phyloP scores from a whole-genome alignment of 2,329 filamentous ascomycete genomes.

The Colletotrichum zoysiae region DNA sequence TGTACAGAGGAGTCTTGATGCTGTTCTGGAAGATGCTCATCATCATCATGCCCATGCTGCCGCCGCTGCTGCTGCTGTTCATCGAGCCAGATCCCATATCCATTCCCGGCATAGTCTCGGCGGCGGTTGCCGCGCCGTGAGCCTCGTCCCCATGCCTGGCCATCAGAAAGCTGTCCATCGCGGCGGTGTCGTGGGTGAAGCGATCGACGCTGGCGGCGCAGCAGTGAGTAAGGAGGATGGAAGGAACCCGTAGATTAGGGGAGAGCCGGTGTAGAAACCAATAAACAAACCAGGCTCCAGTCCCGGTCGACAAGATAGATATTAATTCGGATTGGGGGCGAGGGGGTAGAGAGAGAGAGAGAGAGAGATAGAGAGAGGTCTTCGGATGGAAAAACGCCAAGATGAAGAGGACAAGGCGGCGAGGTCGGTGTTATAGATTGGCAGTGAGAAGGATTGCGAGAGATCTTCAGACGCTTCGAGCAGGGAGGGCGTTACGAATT shows the following conservation, averaged over 20 bases:
- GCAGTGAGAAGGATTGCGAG: conserved; percentile 42
- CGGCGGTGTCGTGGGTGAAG: conserved; percentile 3
- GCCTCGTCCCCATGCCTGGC: conserved; percentile 35
- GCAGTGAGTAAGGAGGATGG: neutral
- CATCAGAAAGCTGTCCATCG: conserved; percentile 33
- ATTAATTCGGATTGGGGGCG: conserved; percentile 1
- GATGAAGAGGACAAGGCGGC: conserved; percentile 14
- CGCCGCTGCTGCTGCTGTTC: conserved; percentile 22
- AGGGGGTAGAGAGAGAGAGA: too few relatives aligned
- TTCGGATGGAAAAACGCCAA: neutral
- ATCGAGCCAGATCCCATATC: conserved; percentile 36
- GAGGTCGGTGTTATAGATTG: conserved; percentile 34
- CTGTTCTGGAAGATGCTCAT: conserved; percentile 72
- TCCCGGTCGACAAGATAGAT: conserved; percentile 21
- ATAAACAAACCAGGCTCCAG: conserved; percentile 37
- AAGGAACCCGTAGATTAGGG: neutral
- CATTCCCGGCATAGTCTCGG: conserved; percentile 38
- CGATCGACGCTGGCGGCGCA: conserved; percentile 21
- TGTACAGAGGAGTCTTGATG: conserved; percentile 65
- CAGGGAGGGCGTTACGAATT: conserved; percentile 31
- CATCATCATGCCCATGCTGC: conserved; percentile 51
- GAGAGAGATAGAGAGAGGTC: conserved; percentile 4
- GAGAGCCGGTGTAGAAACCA: conserved; percentile 2
- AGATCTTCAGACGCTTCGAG: conserved; percentile 42
- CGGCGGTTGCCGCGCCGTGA: conserved; percentile 17